Evolutionary conservation across 371 early-diverging fungal species (phyloP).

Genomic region (Chytridium lagenaria): DNA sequence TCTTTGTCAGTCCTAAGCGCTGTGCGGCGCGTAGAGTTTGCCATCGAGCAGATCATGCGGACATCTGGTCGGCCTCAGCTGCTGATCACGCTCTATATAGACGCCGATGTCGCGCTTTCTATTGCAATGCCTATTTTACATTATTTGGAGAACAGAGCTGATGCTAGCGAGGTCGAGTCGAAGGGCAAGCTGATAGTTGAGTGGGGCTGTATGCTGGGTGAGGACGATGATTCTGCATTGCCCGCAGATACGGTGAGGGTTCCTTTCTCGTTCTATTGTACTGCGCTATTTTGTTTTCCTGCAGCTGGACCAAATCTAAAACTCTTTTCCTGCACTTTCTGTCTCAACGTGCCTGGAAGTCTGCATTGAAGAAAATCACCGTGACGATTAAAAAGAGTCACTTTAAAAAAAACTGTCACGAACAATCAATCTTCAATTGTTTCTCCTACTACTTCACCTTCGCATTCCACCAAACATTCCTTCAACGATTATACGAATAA

Average conservation of each 20-base stretch:
- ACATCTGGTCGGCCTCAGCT: not conserved
- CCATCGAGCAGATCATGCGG: not conserved
- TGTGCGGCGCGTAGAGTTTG: not conserved
- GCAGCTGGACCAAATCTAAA: not conserved
- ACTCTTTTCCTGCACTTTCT: not conserved
- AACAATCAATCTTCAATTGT: too few relatives aligned
- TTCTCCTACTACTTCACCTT: too few relatives aligned
- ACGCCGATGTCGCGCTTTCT: not conserved
- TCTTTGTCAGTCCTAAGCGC: too few relatives aligned
- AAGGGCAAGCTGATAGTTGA: not conserved
- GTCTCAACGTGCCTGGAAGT: not conserved
- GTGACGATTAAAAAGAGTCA: too few relatives aligned
- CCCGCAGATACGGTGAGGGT: not conserved
- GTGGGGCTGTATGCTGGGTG: not conserved
- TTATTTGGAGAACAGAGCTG: not conserved
- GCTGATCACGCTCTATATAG: not conserved
- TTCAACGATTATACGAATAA: too few relatives aligned
- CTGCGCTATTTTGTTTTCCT: not conserved
- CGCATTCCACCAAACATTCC: too few relatives aligned
- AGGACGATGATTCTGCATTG: not conserved
- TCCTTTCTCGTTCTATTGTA: not conserved
- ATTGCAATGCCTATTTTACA: not conserved
- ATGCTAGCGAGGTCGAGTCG: not conserved
- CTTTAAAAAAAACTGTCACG: too few relatives aligned
- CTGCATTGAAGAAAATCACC: not conserved